These are phyloP conservation scores for Silene conica DNA, from an alignment of 148 eudicot species.

Conservation along the genomic window DNA sequence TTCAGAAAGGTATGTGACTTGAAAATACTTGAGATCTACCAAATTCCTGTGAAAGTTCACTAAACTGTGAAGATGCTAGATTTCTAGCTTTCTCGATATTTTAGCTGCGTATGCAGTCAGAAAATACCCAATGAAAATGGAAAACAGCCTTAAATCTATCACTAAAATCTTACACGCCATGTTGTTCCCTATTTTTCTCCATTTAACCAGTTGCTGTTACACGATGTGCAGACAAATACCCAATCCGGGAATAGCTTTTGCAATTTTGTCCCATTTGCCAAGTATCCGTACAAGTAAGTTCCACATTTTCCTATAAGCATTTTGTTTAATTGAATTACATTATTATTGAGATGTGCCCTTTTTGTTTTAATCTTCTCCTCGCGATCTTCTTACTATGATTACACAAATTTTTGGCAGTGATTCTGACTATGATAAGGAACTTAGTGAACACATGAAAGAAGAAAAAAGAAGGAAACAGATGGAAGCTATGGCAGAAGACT, in stretches of 20 bases:
- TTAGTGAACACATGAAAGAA: slow-evolving; percentile 57
- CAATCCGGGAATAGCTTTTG: slow-evolving; percentile 80
- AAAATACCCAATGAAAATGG: slow-evolving; percentile 3
- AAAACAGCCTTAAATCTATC: background rate
- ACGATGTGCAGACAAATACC: slow-evolving; percentile 38
- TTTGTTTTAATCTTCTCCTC: background rate
- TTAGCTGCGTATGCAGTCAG: background rate
- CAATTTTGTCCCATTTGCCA: slow-evolving; percentile 76
- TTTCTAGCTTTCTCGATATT: background rate
- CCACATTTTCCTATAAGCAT: no score
- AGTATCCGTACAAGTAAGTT: slow-evolving; percentile 68
- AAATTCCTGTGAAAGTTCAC: background rate
- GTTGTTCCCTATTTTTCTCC: slow-evolving; percentile 3
- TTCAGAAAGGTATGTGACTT: slow-evolving; percentile 66
- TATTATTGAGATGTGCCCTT: background rate
- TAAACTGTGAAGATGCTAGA: background rate
- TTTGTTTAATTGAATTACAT: no score
- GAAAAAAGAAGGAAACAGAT: slow-evolving; percentile 83
- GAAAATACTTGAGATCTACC: background rate
- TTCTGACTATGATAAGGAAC: slow-evolving; percentile 66
- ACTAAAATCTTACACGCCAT: background rate
- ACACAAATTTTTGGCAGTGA: slow-evolving; percentile 41
- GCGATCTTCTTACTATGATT: background rate
- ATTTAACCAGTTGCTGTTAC: slow-evolving; percentile 3
- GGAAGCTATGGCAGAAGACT: slow-evolving; percentile 93